Percentiles rank a stretch among this genome's conserved stretches.
Conservation (phyloP, 192 early-diverging fungal species). For the Irineochytrium annulatum region DNA sequence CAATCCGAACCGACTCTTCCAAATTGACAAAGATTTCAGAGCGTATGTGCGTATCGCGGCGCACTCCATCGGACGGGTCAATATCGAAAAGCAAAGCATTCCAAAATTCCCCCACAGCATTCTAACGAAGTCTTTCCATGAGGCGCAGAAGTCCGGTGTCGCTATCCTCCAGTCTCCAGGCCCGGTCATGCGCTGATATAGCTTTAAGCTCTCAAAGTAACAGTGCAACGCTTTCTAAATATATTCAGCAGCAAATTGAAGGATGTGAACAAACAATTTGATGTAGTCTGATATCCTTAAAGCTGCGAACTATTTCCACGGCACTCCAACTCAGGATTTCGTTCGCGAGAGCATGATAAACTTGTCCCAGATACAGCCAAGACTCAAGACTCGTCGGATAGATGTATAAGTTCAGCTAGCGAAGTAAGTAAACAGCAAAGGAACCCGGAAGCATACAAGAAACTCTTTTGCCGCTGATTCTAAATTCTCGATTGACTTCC, state of each 20-base stretch:
- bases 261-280: slow-evolving; percentile 46
- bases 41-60: slow-evolving; percentile 9
- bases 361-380: slow-evolving; percentile 62
- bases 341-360: slow-evolving; percentile 55
- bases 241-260: neutral
- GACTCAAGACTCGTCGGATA: slow-evolving; percentile 54
- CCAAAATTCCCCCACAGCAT: slow-evolving; percentile 36
- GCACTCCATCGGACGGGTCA: slow-evolving; percentile 26
- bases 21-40: slow-evolving; percentile 4
- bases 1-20: neutral
- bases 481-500: slow-evolving; percentile 53
- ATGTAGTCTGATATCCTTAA: slow-evolving; percentile 45
- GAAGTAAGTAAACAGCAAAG: slow-evolving; percentile 1
- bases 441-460: slow-evolving; percentile 29
- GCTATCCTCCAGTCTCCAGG: neutral
- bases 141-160: no score
- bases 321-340: slow-evolving; percentile 64
- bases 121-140: no score
- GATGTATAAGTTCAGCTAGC: slow-evolving; percentile 49
- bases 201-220: slow-evolving; percentile 29
- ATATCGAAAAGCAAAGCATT: slow-evolving; percentile 29
- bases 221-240: slow-evolving; percentile 63
- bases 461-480: slow-evolving; percentile 54
- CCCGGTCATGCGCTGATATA: slow-evolving; percentile 1
- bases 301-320: slow-evolving; percentile 47